These are phyloP conservation scores for Fusarium sp. DNA, from an alignment of 2,329 filamentous ascomycete genomes.

Conservation along the genomic window DNA sequence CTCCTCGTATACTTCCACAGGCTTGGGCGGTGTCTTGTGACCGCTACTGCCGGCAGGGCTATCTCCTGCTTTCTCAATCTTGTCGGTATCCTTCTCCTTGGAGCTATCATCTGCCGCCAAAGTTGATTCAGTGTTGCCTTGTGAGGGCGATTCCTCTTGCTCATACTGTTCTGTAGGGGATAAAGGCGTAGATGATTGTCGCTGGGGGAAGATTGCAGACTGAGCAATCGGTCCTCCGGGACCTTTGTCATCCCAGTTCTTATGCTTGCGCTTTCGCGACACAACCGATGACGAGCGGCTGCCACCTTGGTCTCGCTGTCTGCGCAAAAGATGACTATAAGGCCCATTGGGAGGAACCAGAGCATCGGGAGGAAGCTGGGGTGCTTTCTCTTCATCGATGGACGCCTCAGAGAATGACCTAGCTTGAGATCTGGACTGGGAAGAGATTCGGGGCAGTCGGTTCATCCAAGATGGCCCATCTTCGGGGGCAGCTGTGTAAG, in stretches of 20 bases:
- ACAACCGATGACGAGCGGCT: conserved; percentile 69
- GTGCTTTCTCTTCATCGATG: conserved; percentile 69
- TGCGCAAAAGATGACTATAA: conserved; percentile 72
- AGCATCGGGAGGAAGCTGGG: conserved; percentile 72
- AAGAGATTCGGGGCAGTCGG: conserved; percentile 77
- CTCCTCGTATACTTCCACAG: conserved; percentile 80
- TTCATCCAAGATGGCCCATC: conserved; percentile 96
- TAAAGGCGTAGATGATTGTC: conserved; percentile 44
- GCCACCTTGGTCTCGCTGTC: conserved; percentile 79
- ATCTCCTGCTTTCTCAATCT: conserved; percentile 37
- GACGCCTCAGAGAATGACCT: conserved; percentile 84
- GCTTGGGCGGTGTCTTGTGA: conserved; percentile 41
- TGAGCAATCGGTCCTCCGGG: conserved; percentile 89
- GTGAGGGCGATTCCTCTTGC: conserved; percentile 44
- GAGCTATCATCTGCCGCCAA: conserved; percentile 46
- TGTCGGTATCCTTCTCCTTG: conserved; percentile 45
- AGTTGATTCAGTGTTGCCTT: conserved; percentile 48
- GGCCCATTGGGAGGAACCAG: conserved; percentile 73
- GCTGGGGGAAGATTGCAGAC: conserved; percentile 84
- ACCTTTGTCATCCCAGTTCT: conserved; percentile 76
- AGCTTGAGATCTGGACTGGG: conserved; percentile 80
- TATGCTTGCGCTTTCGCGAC: conserved; percentile 70
- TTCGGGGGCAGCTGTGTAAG: conserved; percentile 90
- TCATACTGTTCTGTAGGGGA: conserved; percentile 38
- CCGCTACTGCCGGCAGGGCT: conserved; percentile 23